Evolutionary conservation across 768 basidiomycete genomes (phyloP).

Genomic region (Lactifluus piperatus): DNA sequence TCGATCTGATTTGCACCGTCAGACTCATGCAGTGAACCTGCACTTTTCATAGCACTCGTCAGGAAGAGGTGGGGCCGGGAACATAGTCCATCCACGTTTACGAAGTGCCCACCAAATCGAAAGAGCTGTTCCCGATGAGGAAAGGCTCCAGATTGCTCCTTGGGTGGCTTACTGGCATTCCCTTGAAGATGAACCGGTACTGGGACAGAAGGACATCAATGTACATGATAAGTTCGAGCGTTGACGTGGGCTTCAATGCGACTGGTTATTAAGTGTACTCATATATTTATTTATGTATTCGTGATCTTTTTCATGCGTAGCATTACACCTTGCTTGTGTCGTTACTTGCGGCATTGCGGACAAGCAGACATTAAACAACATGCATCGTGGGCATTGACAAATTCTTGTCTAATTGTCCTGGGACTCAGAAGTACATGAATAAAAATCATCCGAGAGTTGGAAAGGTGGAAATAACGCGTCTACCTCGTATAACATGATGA

Average conservation of each 20-base stretch:
- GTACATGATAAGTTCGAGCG: not conserved
- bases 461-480: too few species aligned
- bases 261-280: not conserved
- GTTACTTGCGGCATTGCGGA: too few species aligned
- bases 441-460: too few species aligned
- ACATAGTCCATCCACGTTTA: not conserved
- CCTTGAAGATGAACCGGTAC: too few species aligned
- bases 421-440: too few species aligned
- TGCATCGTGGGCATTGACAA: too few species aligned
- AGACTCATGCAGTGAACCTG: not conserved
- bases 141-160: not conserved
- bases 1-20: not conserved
- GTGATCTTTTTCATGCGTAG: not conserved
- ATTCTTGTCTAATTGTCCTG: too few species aligned
- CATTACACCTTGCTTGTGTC: not conserved
- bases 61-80: constrained; percentile 10
- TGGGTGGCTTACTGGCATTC: not conserved
- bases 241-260: not conserved
- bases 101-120: not conserved
- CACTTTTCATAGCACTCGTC: not conserved
- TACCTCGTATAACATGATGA: too few species aligned
- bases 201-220: not conserved
- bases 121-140: not conserved
- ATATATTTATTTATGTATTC: not conserved
- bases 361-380: too few species aligned